Evolutionary conservation across 2,329 filamentous ascomycete species (phyloP).

Genomic region (Paecilomyces variotii): DNA sequence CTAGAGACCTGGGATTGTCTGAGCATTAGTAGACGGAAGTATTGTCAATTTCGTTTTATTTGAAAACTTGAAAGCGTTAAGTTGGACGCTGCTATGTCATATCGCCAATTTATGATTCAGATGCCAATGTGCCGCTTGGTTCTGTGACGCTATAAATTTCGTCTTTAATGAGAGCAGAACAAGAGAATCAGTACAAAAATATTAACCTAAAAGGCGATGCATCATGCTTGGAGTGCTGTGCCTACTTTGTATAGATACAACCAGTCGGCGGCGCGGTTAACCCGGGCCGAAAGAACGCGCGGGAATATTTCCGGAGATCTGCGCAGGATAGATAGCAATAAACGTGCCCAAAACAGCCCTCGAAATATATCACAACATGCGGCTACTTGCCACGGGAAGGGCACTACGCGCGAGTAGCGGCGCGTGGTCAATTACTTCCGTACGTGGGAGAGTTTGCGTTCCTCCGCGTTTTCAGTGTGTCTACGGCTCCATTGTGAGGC

Average conservation of each 20-base stretch:
- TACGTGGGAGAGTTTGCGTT: constrained; percentile 13
- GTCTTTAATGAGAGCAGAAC: no score
- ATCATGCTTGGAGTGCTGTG: neutral
- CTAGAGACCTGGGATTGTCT: no score
- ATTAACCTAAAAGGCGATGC: neutral
- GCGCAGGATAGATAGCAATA: neutral
- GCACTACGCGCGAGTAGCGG: constrained; percentile 28
- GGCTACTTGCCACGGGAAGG: constrained; percentile 31
- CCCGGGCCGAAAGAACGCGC: neutral
- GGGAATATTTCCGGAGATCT: constrained; percentile 1
- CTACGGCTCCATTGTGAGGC: constrained; percentile 13
- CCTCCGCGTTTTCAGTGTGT: constrained; percentile 12
- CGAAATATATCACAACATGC: constrained; percentile 18
- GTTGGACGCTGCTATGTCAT: no score
- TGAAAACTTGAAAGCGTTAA: no score
- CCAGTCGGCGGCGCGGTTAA: neutral
- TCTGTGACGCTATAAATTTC: no score
- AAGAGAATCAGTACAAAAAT: neutral
- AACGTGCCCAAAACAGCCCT: neutral
- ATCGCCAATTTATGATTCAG: no score
- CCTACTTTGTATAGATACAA: neutral
- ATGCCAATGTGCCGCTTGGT: no score
- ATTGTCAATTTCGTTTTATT: no score
- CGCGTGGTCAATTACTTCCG: constrained; percentile 23
- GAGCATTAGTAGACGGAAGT: no score